Evolutionary conservation across 495 filamentous ascomycete genomes (phyloP).

Genomic region (Cryomyces minteri): DNA sequence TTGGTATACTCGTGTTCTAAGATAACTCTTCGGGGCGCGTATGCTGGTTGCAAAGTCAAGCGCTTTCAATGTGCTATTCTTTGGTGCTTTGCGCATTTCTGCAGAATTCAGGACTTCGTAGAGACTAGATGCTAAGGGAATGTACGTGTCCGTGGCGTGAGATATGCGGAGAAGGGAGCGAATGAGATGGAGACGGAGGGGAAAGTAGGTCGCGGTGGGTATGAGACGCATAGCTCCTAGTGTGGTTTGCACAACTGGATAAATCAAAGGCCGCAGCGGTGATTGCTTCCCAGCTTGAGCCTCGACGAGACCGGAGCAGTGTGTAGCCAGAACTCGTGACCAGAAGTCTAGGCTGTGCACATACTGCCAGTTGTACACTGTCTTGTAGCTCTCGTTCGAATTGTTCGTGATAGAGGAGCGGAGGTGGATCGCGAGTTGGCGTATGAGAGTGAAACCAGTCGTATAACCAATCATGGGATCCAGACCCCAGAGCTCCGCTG

Average conservation of each 20-base stretch:
- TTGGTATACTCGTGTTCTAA: slow-evolving; percentile 78
- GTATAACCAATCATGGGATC: slow-evolving; percentile 81
- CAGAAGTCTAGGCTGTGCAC: slow-evolving; percentile 97
- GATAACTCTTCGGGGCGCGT: no score
- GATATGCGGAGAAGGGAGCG: slow-evolving; percentile 78
- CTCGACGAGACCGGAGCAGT: slow-evolving; percentile 66
- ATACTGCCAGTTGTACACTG: slow-evolving; percentile 99
- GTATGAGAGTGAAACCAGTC: slow-evolving; percentile 84
- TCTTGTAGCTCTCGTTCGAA: slow-evolving; percentile 84
- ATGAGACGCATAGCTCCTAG: slow-evolving; percentile 91
- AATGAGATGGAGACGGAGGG: slow-evolving; percentile 85
- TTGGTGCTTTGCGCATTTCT: slow-evolving; percentile 82
- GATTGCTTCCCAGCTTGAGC: slow-evolving; percentile 62
- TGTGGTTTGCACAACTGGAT: slow-evolving; percentile 90
- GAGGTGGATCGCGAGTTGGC: slow-evolving; percentile 92
- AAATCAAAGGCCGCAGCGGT: slow-evolving; percentile 76
- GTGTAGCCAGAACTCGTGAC: slow-evolving; percentile 82
- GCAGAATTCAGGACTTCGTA: slow-evolving; percentile 77
- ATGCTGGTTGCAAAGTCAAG: slow-evolving; percentile 63
- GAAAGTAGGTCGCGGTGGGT: slow-evolving; percentile 85
- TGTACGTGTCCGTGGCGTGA: slow-evolving; percentile 75
- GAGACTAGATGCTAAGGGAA: slow-evolving; percentile 71
- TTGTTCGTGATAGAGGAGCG: slow-evolving; percentile 87
- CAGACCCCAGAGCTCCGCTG: slow-evolving; percentile 81
- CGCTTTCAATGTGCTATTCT: slow-evolving; percentile 63